A percentile compares a stretch with the other conserved stretches of the same genome.
Conservation (phyloP, 116 monocot species). For the Papilionanthe hybrid region DNA sequence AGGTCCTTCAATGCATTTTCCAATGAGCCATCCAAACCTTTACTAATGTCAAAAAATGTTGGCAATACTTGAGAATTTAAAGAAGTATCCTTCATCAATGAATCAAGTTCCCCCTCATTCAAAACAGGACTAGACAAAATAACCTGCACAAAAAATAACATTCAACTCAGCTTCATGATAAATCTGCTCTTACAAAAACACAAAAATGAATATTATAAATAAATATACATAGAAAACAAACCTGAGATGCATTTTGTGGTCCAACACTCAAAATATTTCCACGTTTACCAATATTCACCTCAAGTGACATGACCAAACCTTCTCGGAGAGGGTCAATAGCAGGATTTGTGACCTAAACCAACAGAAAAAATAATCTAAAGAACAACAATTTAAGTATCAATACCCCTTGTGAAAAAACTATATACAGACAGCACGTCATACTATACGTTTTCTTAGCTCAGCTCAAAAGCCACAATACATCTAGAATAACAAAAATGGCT, state of each 20-base stretch:
- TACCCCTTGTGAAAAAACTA: too few relatives aligned
- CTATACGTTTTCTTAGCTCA: too few relatives aligned
- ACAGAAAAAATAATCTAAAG: too few relatives aligned
- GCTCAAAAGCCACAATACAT: too few relatives aligned
- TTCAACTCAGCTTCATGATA: neutral
- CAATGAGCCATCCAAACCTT: constrained; percentile 80
- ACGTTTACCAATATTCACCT: constrained; percentile 92
- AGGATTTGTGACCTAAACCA: constrained; percentile 88
- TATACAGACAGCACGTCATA: too few relatives aligned
- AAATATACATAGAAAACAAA: constrained; percentile 6
- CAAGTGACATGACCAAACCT: constrained; percentile 98
- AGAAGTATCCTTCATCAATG: constrained; percentile 60
- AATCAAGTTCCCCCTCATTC: constrained; percentile 97
- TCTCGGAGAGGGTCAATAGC: constrained; percentile 98
- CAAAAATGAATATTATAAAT: too few relatives aligned
- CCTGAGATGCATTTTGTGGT: constrained; percentile 96
- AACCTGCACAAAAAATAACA: constrained; percentile 40
- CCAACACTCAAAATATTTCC: constrained; percentile 90
- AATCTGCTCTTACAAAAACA: neutral
- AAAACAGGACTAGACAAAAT: constrained; percentile 77
- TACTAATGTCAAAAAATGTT: constrained; percentile 89
- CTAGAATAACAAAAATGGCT: too few relatives aligned
- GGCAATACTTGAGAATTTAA: constrained; percentile 65
- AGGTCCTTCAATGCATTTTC: constrained; percentile 55
- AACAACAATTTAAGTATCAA: too few relatives aligned